A percentile compares a stretch with the other conserved stretches of the same genome.
Evolutionary conservation across 129 eudicot species (phyloP).

Genomic region (Heracleum sosnowskyi): DNA sequence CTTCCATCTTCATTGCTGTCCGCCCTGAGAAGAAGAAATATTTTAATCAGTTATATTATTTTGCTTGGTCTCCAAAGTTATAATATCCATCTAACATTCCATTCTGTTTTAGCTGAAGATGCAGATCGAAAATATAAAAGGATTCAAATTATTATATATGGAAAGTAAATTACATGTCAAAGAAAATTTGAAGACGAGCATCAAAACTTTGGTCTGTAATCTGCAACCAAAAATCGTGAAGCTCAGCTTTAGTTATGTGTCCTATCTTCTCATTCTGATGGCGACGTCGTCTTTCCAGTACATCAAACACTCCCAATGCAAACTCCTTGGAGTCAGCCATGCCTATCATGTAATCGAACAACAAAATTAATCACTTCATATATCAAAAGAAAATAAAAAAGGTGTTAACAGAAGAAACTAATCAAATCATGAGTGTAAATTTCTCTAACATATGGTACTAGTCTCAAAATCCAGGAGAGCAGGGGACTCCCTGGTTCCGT

Average conservation of each 20-base stretch:
- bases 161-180: constrained; percentile 54
- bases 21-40: constrained; percentile 44
- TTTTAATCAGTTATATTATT: background rate
- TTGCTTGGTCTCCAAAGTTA: background rate
- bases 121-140: background rate
- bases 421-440: too few relatives aligned
- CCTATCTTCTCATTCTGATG: constrained; percentile 48
- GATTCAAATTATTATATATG: background rate
- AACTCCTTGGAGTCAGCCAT: constrained; percentile 97
- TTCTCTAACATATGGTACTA: too few relatives aligned
- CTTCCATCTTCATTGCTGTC: constrained; percentile 95
- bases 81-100: background rate
- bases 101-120: background rate
- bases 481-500: too few relatives aligned
- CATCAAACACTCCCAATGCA: constrained; percentile 84
- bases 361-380: background rate
- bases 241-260: constrained; percentile 66
- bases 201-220: constrained; percentile 89
- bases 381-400: background rate
- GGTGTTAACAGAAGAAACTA: background rate
- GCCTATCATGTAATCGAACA: constrained; percentile 27
- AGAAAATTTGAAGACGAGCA: constrained; percentile 95
- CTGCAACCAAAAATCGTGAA: constrained; percentile 88
- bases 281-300: constrained; percentile 75
- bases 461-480: too few relatives aligned